phyloP scores from a whole-genome alignment of 192 early-diverging fungal species.

The Podila horticola region DNA sequence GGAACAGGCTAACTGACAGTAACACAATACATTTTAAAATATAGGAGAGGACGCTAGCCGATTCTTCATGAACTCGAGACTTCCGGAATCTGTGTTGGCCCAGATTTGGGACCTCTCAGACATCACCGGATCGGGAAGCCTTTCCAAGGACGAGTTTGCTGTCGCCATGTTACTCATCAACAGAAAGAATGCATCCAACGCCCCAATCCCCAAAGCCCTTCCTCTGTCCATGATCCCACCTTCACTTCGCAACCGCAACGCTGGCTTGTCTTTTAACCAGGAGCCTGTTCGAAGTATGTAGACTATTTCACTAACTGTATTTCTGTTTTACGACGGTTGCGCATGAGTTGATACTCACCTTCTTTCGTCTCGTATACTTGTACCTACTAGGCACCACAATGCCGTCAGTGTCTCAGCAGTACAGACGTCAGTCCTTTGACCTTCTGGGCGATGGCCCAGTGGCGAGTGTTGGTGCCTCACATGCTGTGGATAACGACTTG shows the following conservation, averaged over 20 bases:
- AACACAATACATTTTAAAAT: not conserved
- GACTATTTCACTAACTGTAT: not conserved
- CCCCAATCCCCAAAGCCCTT: conserved; percentile 61
- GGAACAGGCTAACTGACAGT: no score
- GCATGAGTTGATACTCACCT: not conserved
- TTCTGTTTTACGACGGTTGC: not conserved
- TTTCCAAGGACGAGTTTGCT: conserved; percentile 79
- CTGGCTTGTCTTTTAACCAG: not conserved
- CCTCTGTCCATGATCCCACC: conserved; percentile 71
- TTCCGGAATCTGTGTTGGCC: conserved; percentile 73
- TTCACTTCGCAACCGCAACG: conserved; percentile 41
- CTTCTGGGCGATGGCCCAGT: conserved; percentile 42
- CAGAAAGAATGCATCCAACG: conserved; percentile 60
- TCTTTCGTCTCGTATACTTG: not conserved
- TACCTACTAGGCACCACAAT: conserved; percentile 10
- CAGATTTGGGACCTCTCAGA: conserved; percentile 86
- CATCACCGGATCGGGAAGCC: conserved; percentile 65
- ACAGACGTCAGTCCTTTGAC: conserved; percentile 41
- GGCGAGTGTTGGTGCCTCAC: not conserved
- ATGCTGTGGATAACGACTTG: conserved; percentile 48
- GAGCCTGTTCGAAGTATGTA: conserved; percentile 27
- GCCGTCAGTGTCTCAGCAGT: conserved; percentile 15
- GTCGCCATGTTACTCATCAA: conserved; percentile 86
- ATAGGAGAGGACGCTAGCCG: conserved; percentile 76
- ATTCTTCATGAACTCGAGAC: conserved; percentile 84